Conservation (phyloP, 345 rosid genomes). For the Balakata baccata region DNA sequence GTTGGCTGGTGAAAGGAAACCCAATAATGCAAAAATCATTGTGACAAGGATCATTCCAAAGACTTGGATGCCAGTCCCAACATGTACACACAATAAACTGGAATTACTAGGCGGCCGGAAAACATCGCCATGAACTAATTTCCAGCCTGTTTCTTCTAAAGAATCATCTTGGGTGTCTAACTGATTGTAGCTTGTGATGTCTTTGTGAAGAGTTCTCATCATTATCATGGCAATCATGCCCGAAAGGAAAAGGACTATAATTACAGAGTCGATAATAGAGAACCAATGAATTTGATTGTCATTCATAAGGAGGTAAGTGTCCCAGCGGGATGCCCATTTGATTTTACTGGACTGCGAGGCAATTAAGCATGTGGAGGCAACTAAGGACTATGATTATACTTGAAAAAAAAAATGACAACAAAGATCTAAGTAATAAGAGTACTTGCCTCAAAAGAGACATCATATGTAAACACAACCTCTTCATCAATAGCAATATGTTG, state of each 20-base stretch:
- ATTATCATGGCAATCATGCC: slow-evolving; percentile 49
- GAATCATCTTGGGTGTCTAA: slow-evolving; percentile 45
- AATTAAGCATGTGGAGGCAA: background rate
- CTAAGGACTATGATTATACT: background rate
- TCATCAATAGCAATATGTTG: slow-evolving; percentile 71
- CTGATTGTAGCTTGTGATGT: slow-evolving; percentile 43
- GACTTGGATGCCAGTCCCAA: slow-evolving; percentile 47
- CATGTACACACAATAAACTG: slow-evolving; percentile 36
- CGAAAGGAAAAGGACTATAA: slow-evolving; percentile 45
- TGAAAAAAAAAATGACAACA: background rate
- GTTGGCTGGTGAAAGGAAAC: slow-evolving; percentile 47
- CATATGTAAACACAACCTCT: slow-evolving; percentile 83
- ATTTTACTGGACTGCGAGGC: slow-evolving; percentile 24
- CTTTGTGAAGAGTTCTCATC: slow-evolving; percentile 41
- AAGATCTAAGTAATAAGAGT: background rate
- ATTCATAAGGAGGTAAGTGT: slow-evolving; percentile 42
- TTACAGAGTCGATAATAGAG: slow-evolving; percentile 41
- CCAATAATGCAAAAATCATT: slow-evolving; percentile 43
- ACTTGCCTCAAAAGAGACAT: slow-evolving; percentile 77
- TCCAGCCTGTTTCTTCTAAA: slow-evolving; percentile 49
- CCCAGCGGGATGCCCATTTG: slow-evolving; percentile 53
- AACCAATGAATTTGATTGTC: slow-evolving; percentile 47
- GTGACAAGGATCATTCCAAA: slow-evolving; percentile 41
- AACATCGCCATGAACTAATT: slow-evolving; percentile 45
- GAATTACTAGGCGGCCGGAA: slow-evolving; percentile 43